Base-by-base conservation (phyloP, 176 grass and related monocot genomes). In the Avena sativa region DNA sequence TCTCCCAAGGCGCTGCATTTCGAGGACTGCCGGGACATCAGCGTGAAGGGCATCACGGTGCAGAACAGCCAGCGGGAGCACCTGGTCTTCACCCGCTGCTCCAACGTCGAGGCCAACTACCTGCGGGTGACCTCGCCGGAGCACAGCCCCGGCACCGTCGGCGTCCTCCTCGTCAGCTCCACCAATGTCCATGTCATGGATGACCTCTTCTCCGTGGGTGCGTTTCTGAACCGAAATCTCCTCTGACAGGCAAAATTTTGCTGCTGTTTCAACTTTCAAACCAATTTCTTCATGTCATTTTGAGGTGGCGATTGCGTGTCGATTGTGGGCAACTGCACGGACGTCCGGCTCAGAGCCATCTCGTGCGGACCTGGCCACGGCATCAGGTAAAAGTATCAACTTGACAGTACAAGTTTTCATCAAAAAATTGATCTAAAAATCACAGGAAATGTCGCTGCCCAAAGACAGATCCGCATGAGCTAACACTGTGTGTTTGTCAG, bases 241-340 rank as follows among this genome's bases (percentile, higher is more conserved):
- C 9, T 76, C 13, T 46, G 60, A 20, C 28, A 8, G 47, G 28
- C 10, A n/a, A 9, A 50, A 0, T 66, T 65, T 12, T 71, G 34
- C 12, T 14, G 2, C n/a, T n/a, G n/a, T n/a, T n/a, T n/a, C n/a
- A n/a, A n/a, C n/a, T n/a, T n/a, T n/a, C n/a, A n/a, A n/a, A n/a
- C n/a, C n/a, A n/a, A n/a, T n/a, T n/a, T 12, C 1, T 8, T 3
- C 1, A 9, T 2, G 19, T 3, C 32, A 58, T 70, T 48, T 88
- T 73, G 74, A 98, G 95, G 95, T 36, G 89, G 90, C 23, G 95
- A 98, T 12, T 98, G 95, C 21, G 89, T 98, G 26, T 94, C 95
- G 19, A 95, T 98, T 25, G 71, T 88, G 17, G 76, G 91, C 21
- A 95, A 91, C 48, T 93, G 89, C 81, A 89, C 91, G 5, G 86